Percentiles rank a stretch among this genome's conserved stretches.
Conservation (phyloP, 2,329 filamentous ascomycete species). For the Paraphoma sp. region DNA sequence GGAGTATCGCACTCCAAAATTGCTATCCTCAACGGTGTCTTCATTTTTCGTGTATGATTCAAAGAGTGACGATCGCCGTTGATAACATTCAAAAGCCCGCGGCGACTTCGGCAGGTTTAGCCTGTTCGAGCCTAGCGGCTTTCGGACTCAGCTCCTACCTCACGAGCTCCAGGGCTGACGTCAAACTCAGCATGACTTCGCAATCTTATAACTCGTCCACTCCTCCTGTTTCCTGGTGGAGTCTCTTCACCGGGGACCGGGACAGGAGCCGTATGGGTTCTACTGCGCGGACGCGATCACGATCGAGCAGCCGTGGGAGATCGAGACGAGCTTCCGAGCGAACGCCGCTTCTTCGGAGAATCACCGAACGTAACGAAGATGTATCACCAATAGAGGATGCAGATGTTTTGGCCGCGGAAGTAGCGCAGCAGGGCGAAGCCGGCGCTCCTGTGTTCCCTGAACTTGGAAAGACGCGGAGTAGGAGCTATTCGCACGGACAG, state of each 20-base stretch:
- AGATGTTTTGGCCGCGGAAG: slow-evolving; percentile 25
- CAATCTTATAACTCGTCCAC: slow-evolving; percentile 2
- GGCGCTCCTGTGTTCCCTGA: slow-evolving; percentile 29
- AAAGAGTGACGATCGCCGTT: slow-evolving; percentile 4
- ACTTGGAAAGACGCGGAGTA: slow-evolving; percentile 26
- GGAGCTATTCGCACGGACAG: slow-evolving; percentile 32
- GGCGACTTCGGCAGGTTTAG: slow-evolving; percentile 23
- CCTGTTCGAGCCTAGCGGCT: slow-evolving; percentile 7
- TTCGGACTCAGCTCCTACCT: slow-evolving; percentile 1
- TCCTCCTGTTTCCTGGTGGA: slow-evolving; percentile 6
- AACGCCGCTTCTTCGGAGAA: slow-evolving; percentile 39
- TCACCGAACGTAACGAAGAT: slow-evolving; percentile 17
- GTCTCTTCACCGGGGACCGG: neutral
- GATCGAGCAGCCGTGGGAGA: slow-evolving; percentile 6
- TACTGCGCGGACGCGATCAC: slow-evolving; percentile 2
- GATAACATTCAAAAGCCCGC: slow-evolving; percentile 7
- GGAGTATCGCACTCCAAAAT: slow-evolving; percentile 89
- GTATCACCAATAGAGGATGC: slow-evolving; percentile 30
- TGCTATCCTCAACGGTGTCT: slow-evolving; percentile 71
- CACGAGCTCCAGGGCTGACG: slow-evolving; percentile 8
- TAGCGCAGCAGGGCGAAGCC: slow-evolving; percentile 29
- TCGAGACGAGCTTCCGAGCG: slow-evolving; percentile 31
- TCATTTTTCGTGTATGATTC: slow-evolving; percentile 30
- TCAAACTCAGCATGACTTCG: slow-evolving; percentile 8
- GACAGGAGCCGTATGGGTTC: slow-evolving; percentile 2